A percentile compares a stretch with the other conserved stretches of the same genome.
Evolutionary conservation across 2,329 filamentous ascomycete genomes (phyloP).

Genomic region (Ilyonectria sp.): DNA sequence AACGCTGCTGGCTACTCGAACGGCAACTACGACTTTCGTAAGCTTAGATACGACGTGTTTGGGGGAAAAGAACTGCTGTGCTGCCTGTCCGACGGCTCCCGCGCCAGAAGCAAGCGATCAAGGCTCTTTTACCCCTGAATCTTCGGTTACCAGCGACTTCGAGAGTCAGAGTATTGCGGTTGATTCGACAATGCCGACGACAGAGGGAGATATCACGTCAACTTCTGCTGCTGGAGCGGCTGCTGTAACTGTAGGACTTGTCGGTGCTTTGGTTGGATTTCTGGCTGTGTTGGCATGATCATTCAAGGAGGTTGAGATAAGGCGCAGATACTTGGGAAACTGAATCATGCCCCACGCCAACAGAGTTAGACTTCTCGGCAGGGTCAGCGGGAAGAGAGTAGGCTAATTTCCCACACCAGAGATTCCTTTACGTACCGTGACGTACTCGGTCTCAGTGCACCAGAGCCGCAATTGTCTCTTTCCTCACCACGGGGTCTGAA

Average conservation of each 20-base stretch:
- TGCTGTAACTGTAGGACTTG: conserved; percentile 40
- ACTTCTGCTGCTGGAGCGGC: conserved; percentile 43
- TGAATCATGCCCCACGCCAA: conserved; percentile 29
- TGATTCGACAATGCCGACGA: conserved; percentile 10
- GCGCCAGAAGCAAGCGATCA: background rate
- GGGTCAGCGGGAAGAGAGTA: conserved; percentile 11
- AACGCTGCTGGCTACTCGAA: conserved; percentile 37
- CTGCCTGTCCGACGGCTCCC: conserved; percentile 30
- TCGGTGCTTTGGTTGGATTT: conserved; percentile 44
- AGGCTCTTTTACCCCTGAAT: background rate
- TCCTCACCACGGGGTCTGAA: background rate
- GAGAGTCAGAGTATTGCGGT: background rate
- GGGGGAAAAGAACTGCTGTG: conserved; percentile 37
- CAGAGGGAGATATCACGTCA: conserved; percentile 33
- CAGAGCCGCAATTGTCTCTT: conserved; percentile 2
- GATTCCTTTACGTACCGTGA: conserved; percentile 8
- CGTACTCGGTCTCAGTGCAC: background rate
- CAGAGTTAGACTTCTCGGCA: conserved; percentile 20
- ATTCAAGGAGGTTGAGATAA: conserved; percentile 4
- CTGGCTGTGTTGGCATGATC: conserved; percentile 43
- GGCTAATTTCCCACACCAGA: conserved; percentile 33
- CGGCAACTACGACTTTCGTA: conserved; percentile 41
- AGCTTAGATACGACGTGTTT: conserved; percentile 38
- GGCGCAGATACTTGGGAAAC: conserved; percentile 17
- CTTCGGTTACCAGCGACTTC: background rate